Percentiles rank a stretch among this genome's conserved stretches.
Evolutionary conservation across 495 filamentous ascomycete genomes (phyloP).

Genomic region (Pseudomonodictys pantanalensis): DNA sequence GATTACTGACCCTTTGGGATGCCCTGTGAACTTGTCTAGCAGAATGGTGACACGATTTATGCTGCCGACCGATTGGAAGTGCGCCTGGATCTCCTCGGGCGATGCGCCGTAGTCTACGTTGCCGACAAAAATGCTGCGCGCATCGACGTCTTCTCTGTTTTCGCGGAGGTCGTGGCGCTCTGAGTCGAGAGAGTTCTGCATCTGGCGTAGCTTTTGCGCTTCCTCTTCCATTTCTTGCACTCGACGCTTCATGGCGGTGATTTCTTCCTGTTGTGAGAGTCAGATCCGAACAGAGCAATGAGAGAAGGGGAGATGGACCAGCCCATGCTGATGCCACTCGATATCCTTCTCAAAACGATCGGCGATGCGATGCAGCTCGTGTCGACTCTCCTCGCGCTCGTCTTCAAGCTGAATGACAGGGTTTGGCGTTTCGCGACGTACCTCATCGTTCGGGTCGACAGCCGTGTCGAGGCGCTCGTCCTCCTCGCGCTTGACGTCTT

Average conservation of each 20-base stretch:
- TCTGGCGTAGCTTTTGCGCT: constrained; percentile 92
- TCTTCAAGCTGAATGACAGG: too few relatives aligned
- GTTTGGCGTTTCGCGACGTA: too few relatives aligned
- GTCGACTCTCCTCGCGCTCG: too few relatives aligned
- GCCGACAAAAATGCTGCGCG: constrained; percentile 93
- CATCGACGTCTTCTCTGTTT: constrained; percentile 94
- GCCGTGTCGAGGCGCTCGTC: constrained; percentile 34
- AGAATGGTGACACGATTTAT: constrained; percentile 99
- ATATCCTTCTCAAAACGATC: too few relatives aligned
- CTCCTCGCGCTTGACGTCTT: constrained; percentile 15
- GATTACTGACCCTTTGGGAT: constrained; percentile 87
- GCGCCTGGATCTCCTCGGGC: constrained; percentile 97
- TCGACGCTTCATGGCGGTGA: constrained; percentile 94
- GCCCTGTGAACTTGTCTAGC: constrained; percentile 95
- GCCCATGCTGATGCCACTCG: too few relatives aligned
- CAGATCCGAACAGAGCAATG: neutral
- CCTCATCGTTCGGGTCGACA: constrained; percentile 38
- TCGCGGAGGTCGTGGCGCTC: constrained; percentile 78
- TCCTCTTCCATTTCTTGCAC: constrained; percentile 99
- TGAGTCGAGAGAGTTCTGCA: constrained; percentile 88
- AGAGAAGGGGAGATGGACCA: too few relatives aligned
- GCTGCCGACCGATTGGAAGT: constrained; percentile 95
- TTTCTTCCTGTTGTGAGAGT: constrained; percentile 67
- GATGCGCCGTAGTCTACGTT: constrained; percentile 98
- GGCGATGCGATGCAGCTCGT: too few relatives aligned